A percentile compares a stretch with the other conserved stretches of the same genome.
Evolutionary conservation across 2,329 filamentous ascomycete genomes (phyloP).

Genomic region (Penicillium polonicum): DNA sequence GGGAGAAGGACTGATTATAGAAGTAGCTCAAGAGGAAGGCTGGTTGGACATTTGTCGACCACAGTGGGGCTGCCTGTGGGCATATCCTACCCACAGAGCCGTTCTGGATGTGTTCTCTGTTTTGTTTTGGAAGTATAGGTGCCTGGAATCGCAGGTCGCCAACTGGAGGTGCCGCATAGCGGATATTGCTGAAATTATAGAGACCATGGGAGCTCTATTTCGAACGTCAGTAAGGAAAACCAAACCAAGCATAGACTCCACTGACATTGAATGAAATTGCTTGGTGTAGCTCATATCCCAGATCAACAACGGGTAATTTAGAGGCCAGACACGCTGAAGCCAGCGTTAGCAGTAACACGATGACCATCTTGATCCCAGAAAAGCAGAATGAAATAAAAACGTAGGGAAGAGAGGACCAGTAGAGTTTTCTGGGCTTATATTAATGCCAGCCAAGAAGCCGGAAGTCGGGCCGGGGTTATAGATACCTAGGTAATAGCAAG

Average conservation of each 20-base stretch:
- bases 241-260: background rate
- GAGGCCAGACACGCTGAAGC: conserved; percentile 20
- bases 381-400: background rate
- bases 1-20: conserved; percentile 13
- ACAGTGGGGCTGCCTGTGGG: conserved; percentile 48
- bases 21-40: conserved; percentile 22
- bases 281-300: conserved; percentile 55
- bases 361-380: conserved; percentile 9
- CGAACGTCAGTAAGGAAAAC: background rate
- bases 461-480: background rate
- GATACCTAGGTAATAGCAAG: background rate
- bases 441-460: background rate
- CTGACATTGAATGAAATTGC: conserved; percentile 33
- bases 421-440: background rate
- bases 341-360: conserved; percentile 11
- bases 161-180: conserved; percentile 55
- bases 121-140: conserved; percentile 44
- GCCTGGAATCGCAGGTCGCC: conserved; percentile 53
- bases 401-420: background rate
- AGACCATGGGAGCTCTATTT: conserved; percentile 35
- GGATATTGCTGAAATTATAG: conserved; percentile 59
- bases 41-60: conserved; percentile 33
- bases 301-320: conserved; percentile 47
- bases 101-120: conserved; percentile 48
- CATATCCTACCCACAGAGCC: conserved; percentile 47